Conservation (phyloP, 345 rosid species). For the Populus davidiana region DNA sequence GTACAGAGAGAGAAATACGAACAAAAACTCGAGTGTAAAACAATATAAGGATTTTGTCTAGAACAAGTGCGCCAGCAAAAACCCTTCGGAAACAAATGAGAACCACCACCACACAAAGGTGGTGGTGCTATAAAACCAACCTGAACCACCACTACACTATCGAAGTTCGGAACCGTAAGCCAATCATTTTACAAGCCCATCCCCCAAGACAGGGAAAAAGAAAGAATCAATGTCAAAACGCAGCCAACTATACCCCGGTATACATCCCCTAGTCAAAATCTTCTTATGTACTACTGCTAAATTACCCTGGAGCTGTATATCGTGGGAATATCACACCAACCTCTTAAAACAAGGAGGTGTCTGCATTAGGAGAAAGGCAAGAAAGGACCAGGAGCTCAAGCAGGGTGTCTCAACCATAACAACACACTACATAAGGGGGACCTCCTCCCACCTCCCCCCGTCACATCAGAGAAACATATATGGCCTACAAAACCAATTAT, state of each 20-base stretch:
- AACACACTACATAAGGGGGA: background rate
- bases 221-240: slow-evolving; percentile 16
- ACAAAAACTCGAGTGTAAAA: too few species aligned
- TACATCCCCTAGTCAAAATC: slow-evolving; percentile 45
- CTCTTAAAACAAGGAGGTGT: slow-evolving; percentile 21
- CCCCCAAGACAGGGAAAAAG: slow-evolving; percentile 1
- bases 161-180: slow-evolving; percentile 4
- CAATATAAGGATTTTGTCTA: too few species aligned
- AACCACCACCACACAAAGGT: too few species aligned
- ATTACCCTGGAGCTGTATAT: slow-evolving; percentile 43
- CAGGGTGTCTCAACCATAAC: slow-evolving; percentile 12
- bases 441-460: background rate
- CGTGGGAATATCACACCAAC: slow-evolving; percentile 16
- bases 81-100: too few species aligned
- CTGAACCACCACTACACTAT: slow-evolving; percentile 3
- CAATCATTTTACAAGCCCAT: slow-evolving; percentile 29
- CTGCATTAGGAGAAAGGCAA: slow-evolving; percentile 15
- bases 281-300: slow-evolving; percentile 42
- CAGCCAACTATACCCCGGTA: slow-evolving; percentile 39
- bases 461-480: slow-evolving; percentile 13
- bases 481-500: slow-evolving; percentile 32
- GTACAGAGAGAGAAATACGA: too few species aligned
- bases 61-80: too few species aligned
- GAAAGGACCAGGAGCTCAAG: slow-evolving; percentile 18
- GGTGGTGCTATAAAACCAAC: slow-evolving; percentile 15